Base-by-base conservation (phyloP, 2,329 filamentous ascomycete genomes). In the Hypoxylon sp. region DNA sequence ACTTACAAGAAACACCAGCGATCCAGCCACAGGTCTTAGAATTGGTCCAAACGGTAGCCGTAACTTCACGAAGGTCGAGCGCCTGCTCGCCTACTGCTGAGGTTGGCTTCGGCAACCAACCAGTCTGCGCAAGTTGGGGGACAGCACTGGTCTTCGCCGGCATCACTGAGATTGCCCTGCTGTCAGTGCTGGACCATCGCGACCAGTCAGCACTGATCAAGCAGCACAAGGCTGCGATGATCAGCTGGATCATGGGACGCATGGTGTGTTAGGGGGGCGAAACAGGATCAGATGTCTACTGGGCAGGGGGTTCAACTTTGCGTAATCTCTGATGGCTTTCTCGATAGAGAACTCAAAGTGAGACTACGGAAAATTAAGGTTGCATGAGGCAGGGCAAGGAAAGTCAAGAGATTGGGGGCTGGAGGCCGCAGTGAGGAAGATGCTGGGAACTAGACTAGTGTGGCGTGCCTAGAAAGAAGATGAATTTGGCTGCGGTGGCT, bases 1-100 rank as follows among this genome's bases (percentile, higher is more conserved):
- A 77, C 77, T 74, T 73, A 78, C 77, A 78, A 6, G 76, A 74
- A 6, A 67, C 42, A 11, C 72, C 73, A 1, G 74, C 46, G 17
- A 76, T 66, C 73, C 74, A 79, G 14, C 77, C 77, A 33, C 77
- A 79, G 0, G 77, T 79, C 37, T 73, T 25, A 2, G 61, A 50
- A 53, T 79, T 76, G 3, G 61, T 68, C 77, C 77, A 79, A 8
- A 70, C 61, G 1, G 64, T 72, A 11, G 42, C 37, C n/a, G 63
- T 54, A 2, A 69, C 66, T 31, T 53, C 59, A 8, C 76, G 61
- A 1, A 74, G 35, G 14, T 74, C 69, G 5, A 77, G 27, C 8
- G 73, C 73, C 3, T 48, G 57, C 6, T 73, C 67, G 22, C 70
- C 73, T 4, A 75, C 73, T 7, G 74, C 72, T 22, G 68, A 63